These are phyloP conservation scores for Aspergillus affinis DNA, from an alignment of 495 filamentous ascomycete genomes.

Conservation along the genomic window DNA sequence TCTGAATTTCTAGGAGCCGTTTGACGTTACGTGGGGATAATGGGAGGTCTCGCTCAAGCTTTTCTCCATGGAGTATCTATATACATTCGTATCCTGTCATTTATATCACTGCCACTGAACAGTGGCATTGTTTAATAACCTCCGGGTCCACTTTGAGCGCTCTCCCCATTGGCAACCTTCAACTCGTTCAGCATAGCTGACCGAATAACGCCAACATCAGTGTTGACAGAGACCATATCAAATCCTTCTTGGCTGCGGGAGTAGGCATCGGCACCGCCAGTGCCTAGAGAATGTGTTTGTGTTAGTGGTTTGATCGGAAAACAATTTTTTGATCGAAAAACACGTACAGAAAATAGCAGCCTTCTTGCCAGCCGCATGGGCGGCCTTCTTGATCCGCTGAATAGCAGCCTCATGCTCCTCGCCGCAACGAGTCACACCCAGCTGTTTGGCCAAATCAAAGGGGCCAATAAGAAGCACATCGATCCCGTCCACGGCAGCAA, in stretches of 20 bases:
- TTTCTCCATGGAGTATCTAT: too few relatives aligned
- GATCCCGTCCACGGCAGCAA: slow-evolving; percentile 45
- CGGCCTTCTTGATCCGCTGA: slow-evolving; percentile 59
- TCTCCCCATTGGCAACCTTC: slow-evolving; percentile 23
- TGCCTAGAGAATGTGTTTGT: slow-evolving; percentile 28
- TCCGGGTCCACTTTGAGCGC: too few relatives aligned
- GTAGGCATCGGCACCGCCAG: slow-evolving; percentile 61
- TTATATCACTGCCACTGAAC: too few relatives aligned
- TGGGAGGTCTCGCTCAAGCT: too few relatives aligned
- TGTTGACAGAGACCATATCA: slow-evolving; percentile 69
- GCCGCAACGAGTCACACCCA: slow-evolving; percentile 37
- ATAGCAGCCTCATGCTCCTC: slow-evolving; percentile 62
- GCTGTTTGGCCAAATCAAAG: slow-evolving; percentile 48
- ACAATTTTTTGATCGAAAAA: too few relatives aligned
- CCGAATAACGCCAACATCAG: slow-evolving; percentile 56
- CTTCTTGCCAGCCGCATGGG: slow-evolving; percentile 66
- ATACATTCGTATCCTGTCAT: too few relatives aligned
- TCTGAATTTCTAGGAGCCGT: too few relatives aligned
- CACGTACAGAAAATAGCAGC: slow-evolving; percentile 72
- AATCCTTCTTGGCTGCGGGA: slow-evolving; percentile 67
- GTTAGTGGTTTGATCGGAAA: not conserved
- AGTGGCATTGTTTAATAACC: too few relatives aligned
- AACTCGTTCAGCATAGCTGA: slow-evolving; percentile 36
- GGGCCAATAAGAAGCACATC: slow-evolving; percentile 57
- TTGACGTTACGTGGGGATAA: too few relatives aligned